Conservation (phyloP, 208 protist species). For the Acanthamoeba lenticulata region DNA sequence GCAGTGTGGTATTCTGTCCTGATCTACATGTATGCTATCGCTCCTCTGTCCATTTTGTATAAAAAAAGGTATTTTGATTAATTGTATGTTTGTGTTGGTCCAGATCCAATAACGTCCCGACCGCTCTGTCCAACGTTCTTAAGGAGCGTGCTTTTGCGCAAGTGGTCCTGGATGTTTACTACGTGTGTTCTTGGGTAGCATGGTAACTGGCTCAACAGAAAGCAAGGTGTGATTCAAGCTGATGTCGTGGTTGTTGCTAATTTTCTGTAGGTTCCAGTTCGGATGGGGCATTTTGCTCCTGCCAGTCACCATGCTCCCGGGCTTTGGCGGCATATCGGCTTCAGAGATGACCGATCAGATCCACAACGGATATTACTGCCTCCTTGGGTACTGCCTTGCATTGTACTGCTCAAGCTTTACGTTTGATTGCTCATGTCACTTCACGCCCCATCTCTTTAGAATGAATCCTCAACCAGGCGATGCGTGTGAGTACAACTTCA, state of each 20-base stretch:
- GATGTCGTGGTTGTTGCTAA: no score
- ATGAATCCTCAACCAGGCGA: slow-evolving; percentile 56
- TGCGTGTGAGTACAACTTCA: no score
- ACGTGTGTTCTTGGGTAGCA: slow-evolving; percentile 31
- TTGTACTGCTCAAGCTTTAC: no score
- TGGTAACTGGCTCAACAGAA: no score
- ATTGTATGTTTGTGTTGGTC: neutral
- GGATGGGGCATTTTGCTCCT: neutral
- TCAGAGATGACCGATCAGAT: slow-evolving; percentile 35
- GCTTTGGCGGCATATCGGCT: slow-evolving; percentile 24
- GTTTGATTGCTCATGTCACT: no score
- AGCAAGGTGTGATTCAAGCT: no score
- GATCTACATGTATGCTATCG: slow-evolving; percentile 35
- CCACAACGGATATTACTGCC: neutral
- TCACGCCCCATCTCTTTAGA: no score
- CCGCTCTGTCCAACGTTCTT: slow-evolving; percentile 15
- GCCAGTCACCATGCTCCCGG: slow-evolving; percentile 28
- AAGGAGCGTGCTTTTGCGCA: slow-evolving; percentile 22
- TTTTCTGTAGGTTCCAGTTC: slow-evolving; percentile 54
- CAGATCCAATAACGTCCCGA: slow-evolving; percentile 17
- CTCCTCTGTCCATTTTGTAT: no score
- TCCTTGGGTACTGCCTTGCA: slow-evolving; percentile 40
- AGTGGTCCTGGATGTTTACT: slow-evolving; percentile 54
- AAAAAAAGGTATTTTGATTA: neutral
- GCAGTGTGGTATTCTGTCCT: slow-evolving; percentile 23